Evolutionary conservation across 768 basidiomycete genomes (phyloP).

Genomic region (Auricularia cornea): DNA sequence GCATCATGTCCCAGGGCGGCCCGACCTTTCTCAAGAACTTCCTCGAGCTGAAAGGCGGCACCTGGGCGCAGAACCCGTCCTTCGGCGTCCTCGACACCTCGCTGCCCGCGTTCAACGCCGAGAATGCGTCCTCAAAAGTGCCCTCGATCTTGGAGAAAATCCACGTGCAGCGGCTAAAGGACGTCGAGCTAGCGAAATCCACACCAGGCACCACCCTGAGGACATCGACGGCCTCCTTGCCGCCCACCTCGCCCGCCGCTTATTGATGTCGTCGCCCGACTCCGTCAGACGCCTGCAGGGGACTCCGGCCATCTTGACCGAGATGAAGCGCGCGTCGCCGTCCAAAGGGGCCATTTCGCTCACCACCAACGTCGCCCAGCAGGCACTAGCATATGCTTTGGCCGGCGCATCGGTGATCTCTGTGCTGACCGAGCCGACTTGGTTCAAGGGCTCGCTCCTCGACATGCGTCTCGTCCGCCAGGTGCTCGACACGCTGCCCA

Average conservation of each 20-base stretch:
- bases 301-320: constrained; percentile 70
- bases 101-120: constrained; percentile 36
- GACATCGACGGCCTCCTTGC: constrained; percentile 74
- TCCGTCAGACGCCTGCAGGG: too few relatives aligned
- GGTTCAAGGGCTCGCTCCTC: constrained; percentile 92
- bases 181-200: constrained; percentile 65
- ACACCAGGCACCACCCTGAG: constrained; percentile 67
- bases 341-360: constrained; percentile 92
- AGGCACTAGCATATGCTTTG: constrained; percentile 88
- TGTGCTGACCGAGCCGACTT: constrained; percentile 96
- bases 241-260: constrained; percentile 80
- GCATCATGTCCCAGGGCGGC: constrained; percentile 85
- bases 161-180: constrained; percentile 71
- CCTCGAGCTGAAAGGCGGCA: constrained; percentile 73
- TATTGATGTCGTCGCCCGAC: constrained; percentile 63
- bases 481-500: constrained; percentile 72
- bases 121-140: constrained; percentile 38
- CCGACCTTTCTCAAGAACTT: constrained; percentile 84
- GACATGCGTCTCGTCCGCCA: constrained; percentile 90
- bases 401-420: constrained; percentile 90
- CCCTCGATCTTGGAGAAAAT: constrained; percentile 83
- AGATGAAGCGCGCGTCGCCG: constrained; percentile 96
- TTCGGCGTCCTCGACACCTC: constrained; percentile 50
- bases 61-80: constrained; percentile 81
- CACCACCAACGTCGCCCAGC: constrained; percentile 70